These are phyloP conservation scores for Eucalyptus lansdowneana DNA, from an alignment of 345 rosid species.

Conservation along the genomic window DNA sequence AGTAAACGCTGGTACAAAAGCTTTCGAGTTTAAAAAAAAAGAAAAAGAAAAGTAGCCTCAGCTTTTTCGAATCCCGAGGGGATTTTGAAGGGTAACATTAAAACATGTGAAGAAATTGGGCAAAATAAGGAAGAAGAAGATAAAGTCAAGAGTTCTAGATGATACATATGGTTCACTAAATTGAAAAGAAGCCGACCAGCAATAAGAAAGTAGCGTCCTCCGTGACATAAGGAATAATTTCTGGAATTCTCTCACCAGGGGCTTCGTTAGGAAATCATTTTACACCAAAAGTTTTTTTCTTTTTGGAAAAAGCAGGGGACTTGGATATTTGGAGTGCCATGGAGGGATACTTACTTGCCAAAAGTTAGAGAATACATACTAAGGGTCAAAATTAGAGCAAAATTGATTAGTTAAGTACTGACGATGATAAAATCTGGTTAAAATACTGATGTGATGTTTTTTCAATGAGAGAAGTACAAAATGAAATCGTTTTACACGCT, in stretches of 20 bases:
- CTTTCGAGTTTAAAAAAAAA: not conserved
- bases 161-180: not conserved
- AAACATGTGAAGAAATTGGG: not conserved
- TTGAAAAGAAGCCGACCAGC: not conserved
- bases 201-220: not conserved
- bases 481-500: rapidly evolving
- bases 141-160: not conserved
- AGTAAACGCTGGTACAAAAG: not conserved
- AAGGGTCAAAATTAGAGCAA: rapidly evolving
- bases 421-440: rapidly evolving
- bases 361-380: rapidly evolving
- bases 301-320: rapidly evolving
- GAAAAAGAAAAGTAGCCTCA: not conserved
- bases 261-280: not conserved
- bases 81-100: not conserved
- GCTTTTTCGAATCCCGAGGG: not conserved
- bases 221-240: too few relatives aligned
- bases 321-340: rapidly evolving
- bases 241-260: not conserved
- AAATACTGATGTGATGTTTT: rapidly evolving
- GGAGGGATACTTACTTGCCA: rapidly evolving
- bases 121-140: not conserved
- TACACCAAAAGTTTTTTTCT: not conserved
- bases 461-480: rapidly evolving
- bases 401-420: rapidly evolving